Conservation (phyloP, 2,329 filamentous ascomycete species). For the Coleophoma cylindrospora region DNA sequence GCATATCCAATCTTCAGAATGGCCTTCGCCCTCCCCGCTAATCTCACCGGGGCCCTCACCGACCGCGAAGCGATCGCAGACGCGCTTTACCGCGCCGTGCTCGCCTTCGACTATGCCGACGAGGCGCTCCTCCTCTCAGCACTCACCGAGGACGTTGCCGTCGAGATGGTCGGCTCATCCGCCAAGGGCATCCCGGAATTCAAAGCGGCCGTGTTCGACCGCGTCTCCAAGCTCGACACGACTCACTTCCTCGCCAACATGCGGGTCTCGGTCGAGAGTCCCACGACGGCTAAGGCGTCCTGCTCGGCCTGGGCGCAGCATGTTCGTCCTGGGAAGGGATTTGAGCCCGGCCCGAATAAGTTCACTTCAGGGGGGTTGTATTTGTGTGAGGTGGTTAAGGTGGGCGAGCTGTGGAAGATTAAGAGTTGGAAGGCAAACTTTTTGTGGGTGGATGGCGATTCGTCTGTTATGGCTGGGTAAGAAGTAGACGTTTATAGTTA, state of each 20-base stretch:
- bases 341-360: slow-evolving; percentile 12
- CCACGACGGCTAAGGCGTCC: slow-evolving; percentile 17
- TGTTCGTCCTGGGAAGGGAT: slow-evolving; percentile 19
- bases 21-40: background rate
- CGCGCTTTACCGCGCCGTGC: slow-evolving; percentile 14
- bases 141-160: slow-evolving; percentile 5
- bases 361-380: slow-evolving; percentile 18
- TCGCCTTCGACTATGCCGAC: slow-evolving; percentile 15
- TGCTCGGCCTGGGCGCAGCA: slow-evolving; percentile 21
- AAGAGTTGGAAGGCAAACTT: too few species aligned
- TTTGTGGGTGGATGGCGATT: too few species aligned
- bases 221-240: slow-evolving; percentile 15
- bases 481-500: too few species aligned
- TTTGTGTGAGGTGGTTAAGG: too few species aligned
- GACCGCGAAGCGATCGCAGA: slow-evolving; percentile 17
- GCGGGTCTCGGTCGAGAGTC: slow-evolving; percentile 20
- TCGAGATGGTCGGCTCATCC: background rate
- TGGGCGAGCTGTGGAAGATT: too few species aligned
- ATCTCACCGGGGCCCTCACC: slow-evolving; percentile 6
- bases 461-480: too few species aligned
- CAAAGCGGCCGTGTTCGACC: slow-evolving; percentile 5
- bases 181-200: slow-evolving; percentile 4
- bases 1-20: background rate
- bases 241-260: slow-evolving; percentile 24
- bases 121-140: slow-evolving; percentile 14